Evolutionary conservation across 352 stramenopile genomes (phyloP).

Genomic region (Plasmopara muralis): DNA sequence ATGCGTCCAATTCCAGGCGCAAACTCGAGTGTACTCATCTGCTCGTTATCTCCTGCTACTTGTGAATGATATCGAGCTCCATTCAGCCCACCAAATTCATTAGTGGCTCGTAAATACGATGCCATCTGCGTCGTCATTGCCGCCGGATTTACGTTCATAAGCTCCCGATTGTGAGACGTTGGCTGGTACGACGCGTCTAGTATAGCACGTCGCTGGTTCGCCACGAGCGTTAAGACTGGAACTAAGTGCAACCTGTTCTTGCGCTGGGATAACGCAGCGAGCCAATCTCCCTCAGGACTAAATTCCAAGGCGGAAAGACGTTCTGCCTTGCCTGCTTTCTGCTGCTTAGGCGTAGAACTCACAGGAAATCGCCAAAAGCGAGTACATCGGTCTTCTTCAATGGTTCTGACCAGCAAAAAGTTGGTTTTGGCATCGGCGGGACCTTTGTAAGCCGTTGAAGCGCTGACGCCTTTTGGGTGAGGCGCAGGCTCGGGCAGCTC

Average conservation of each 20-base stretch:
- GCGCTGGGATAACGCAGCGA: constrained; percentile 60
- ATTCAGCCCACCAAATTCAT: constrained; percentile 72
- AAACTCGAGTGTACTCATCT: constrained; percentile 84
- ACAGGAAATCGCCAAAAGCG: constrained; percentile 70
- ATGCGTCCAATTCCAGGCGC: constrained; percentile 55
- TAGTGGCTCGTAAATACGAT: constrained; percentile 75
- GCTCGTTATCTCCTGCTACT: constrained; percentile 69
- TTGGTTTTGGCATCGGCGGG: constrained; percentile 34
- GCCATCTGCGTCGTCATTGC: constrained; percentile 81
- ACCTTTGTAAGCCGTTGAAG: not conserved
- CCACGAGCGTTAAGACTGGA: constrained; percentile 56
- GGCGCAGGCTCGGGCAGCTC: constrained; percentile 5
- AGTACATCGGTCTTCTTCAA: constrained; percentile 65
- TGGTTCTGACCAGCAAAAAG: constrained; percentile 59
- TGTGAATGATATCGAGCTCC: constrained; percentile 77
- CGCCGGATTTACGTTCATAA: constrained; percentile 62
- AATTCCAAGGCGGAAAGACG: constrained; percentile 66
- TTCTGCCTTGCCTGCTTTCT: constrained; percentile 40
- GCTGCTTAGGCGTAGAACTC: constrained; percentile 57
- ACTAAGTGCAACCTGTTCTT: constrained; percentile 78
- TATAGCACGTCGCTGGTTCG: constrained; percentile 44
- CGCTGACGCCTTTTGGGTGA: not conserved
- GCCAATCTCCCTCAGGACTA: constrained; percentile 80
- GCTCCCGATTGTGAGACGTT: constrained; percentile 47
- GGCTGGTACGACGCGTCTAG: constrained; percentile 50